A percentile compares a stretch with the other conserved stretches of the same genome.
Conservation (phyloP, 2,329 filamentous ascomycete species). For the Macrophomina phaseolina region DNA sequence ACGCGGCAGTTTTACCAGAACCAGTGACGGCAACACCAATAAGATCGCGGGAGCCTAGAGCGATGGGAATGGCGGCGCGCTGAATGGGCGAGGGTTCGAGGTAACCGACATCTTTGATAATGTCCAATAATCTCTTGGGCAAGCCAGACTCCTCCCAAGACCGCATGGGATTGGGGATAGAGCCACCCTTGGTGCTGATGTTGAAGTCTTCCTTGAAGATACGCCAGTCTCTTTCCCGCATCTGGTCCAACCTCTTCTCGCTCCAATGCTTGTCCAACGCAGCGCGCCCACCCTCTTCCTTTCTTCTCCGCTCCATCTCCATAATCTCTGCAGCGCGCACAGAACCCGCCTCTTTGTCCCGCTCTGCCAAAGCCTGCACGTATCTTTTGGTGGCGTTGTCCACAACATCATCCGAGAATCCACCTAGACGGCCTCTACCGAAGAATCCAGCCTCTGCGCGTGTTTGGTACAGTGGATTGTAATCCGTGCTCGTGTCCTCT, state of each 20-base stretch:
- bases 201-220: slow-evolving; percentile 99
- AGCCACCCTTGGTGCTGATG: slow-evolving; percentile 90
- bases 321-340: slow-evolving; percentile 79
- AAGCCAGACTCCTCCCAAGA: slow-evolving; percentile 86
- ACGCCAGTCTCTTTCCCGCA: slow-evolving; percentile 97
- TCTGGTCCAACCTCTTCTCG: slow-evolving; percentile 87
- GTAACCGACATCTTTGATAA: slow-evolving; percentile 86
- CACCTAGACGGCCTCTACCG: slow-evolving; percentile 70
- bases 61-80: slow-evolving; percentile 92
- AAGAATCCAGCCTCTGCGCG: slow-evolving; percentile 72
- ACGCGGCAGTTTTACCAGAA: slow-evolving; percentile 97
- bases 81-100: slow-evolving; percentile 91
- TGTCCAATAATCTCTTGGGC: slow-evolving; percentile 76
- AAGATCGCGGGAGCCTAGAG: slow-evolving; percentile 88
- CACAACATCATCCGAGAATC: slow-evolving; percentile 65
- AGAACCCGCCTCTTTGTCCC: slow-evolving; percentile 76
- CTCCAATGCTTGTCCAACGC: slow-evolving; percentile 93
- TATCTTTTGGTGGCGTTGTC: slow-evolving; percentile 61
- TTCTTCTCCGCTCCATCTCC: slow-evolving; percentile 81
- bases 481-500: slow-evolving; percentile 86
- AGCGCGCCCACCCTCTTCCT: slow-evolving; percentile 73
- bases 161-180: slow-evolving; percentile 94
- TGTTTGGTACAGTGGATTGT: slow-evolving; percentile 80
- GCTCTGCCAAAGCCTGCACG: slow-evolving; percentile 72
- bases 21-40: slow-evolving; percentile 98